Base-by-base conservation (phyloP, 495 filamentous ascomycete species). In the Cryomyces antarcticus region DNA sequence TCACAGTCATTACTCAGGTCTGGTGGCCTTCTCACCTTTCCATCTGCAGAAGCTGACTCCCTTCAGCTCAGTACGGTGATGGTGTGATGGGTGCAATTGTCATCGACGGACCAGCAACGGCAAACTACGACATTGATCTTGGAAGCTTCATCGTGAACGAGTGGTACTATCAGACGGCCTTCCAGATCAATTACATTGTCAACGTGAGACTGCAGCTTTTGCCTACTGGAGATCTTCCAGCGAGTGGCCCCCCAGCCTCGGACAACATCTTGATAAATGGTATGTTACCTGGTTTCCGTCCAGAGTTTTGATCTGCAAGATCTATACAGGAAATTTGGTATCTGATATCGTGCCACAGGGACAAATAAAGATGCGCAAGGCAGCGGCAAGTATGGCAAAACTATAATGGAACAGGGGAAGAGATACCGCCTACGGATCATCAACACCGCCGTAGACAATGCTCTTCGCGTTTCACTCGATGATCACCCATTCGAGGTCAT, bases 251-350 rank as follows among this genome's bases (percentile, higher is more conserved):
- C 6, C 60, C 58, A 7, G 24, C 17, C 7, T 39, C 47, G 7
- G 53, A 60, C 40, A 62, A 52, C 31, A 55, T 56, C 36, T 41
- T 62, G 17, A 46, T 62, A 37, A 62, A 62, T 43, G 60, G 60
- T 27, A 61, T 45, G 4, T 56, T 52, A 28, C 10, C 2, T 36
- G 9, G 3, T 13, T 9, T 10, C 12, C 12, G 33, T 36, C 33
- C 33, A 13, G 33, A 36, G 1, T 13, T 24, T 24, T 24, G 17
- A 24, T 1, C 2, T 24, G 17, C 17, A 24, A 24, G 17, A 24
- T 24, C 17, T 24, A 24, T 24, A 24, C 17, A 24, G 17, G 2
- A 24, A 24, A 24, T 2, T 24, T 24, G 2, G 17, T 24, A 24
- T 24, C 17, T 24, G 17, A 24, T 24, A 24, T 2, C 17, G 17